Evolutionary conservation across 2,329 filamentous ascomycete species (phyloP).

Genomic region (Aspergillus clavatus): DNA sequence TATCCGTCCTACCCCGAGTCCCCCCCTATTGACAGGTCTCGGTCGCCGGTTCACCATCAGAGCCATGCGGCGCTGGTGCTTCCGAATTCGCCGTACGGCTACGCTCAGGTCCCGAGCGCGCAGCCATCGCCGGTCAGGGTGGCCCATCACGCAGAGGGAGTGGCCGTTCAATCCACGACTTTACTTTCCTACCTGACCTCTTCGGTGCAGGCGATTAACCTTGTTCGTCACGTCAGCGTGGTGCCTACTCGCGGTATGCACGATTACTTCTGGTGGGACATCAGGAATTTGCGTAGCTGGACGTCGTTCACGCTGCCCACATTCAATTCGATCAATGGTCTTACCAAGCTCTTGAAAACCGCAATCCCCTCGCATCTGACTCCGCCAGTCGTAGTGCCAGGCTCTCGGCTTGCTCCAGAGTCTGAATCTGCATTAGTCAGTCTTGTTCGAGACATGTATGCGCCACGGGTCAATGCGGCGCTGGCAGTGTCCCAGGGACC

Average conservation of each 20-base stretch:
- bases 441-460: slow-evolving; percentile 73
- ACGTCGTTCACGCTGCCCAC: slow-evolving; percentile 68
- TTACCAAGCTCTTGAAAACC: slow-evolving; percentile 67
- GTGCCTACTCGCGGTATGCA: slow-evolving; percentile 60
- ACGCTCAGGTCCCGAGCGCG: slow-evolving; percentile 19
- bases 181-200: slow-evolving; percentile 73
- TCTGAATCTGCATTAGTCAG: slow-evolving; percentile 71
- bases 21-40: slow-evolving; percentile 32
- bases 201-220: slow-evolving; percentile 73
- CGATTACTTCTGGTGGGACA: slow-evolving; percentile 94
- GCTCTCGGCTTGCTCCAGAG: slow-evolving; percentile 63
- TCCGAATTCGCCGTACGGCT: slow-evolving; percentile 25
- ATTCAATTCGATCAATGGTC: slow-evolving; percentile 67
- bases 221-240: slow-evolving; percentile 74
- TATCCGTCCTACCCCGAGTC: slow-evolving; percentile 33
- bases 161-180: slow-evolving; percentile 53
- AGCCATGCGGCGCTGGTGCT: slow-evolving; percentile 26
- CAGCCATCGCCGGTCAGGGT: slow-evolving; percentile 23
- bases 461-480: slow-evolving; percentile 81
- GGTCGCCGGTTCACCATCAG: slow-evolving; percentile 41
- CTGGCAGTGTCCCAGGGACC: slow-evolving; percentile 68
- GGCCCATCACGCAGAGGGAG: slow-evolving; percentile 23
- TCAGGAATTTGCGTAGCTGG: slow-evolving; percentile 83
- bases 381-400: slow-evolving; percentile 27
- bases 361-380: slow-evolving; percentile 50